Conservation (phyloP, 2,329 filamentous ascomycete species). For the Botrytis aclada region DNA sequence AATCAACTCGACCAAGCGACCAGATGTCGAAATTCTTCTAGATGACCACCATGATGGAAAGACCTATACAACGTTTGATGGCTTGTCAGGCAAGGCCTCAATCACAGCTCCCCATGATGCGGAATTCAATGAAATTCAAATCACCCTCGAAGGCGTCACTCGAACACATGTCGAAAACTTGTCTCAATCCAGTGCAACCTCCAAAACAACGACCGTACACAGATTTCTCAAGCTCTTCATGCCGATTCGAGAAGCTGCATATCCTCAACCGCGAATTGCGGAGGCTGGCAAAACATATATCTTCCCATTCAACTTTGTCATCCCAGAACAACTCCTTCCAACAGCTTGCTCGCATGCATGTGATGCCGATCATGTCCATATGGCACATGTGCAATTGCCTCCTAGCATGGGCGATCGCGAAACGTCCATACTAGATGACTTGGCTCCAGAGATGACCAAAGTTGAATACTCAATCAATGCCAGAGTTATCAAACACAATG, state of each 20-base stretch:
- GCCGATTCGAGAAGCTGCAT: conserved; percentile 35
- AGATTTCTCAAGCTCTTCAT: conserved; percentile 37
- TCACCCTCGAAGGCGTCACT: conserved; percentile 35
- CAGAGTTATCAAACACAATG: conserved; percentile 30
- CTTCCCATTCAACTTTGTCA: conserved; percentile 38
- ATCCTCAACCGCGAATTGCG: conserved; percentile 34
- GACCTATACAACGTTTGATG: conserved; percentile 36
- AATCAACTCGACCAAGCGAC: conserved; percentile 24
- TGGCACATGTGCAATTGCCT: conserved; percentile 36
- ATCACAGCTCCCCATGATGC: conserved; percentile 34
- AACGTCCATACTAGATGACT: conserved; percentile 29
- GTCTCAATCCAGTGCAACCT: conserved; percentile 28
- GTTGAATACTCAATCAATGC: conserved; percentile 35
- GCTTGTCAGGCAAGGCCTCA: conserved; percentile 31
- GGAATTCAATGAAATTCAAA: conserved; percentile 36
- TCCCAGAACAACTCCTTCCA: conserved; percentile 36
- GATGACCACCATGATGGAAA: conserved; percentile 32
- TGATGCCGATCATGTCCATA: conserved; percentile 32
- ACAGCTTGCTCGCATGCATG: conserved; percentile 32
- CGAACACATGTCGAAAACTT: conserved; percentile 35
- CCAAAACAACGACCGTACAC: conserved; percentile 33
- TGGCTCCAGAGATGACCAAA: conserved; percentile 35
- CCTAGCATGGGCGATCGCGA: conserved; percentile 35
- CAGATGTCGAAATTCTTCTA: conserved; percentile 34
- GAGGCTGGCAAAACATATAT: conserved; percentile 35